Base-by-base conservation (phyloP, 495 filamentous ascomycete species). In the Penicillium lividum region DNA sequence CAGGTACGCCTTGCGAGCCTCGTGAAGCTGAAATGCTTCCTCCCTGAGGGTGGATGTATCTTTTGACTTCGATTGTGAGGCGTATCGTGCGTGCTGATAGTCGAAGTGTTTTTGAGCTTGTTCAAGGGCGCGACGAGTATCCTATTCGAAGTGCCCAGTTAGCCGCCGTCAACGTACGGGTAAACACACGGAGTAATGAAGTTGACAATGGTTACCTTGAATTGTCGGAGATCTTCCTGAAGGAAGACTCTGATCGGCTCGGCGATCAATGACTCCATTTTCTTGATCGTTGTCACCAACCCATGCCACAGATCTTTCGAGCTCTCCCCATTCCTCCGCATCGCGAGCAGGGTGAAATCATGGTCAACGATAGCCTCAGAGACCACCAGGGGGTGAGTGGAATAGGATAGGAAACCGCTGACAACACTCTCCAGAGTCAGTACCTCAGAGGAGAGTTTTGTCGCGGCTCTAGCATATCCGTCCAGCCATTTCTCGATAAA, bases 1-100 rank as follows among this genome's bases (percentile, higher is more conserved):
- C 25, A 97, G 80, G 66, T 98, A 98, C 16, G 86, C 85, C 71
- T 92, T 93, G 49, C 93, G 85, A 15, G 92, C 89, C 80, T 98
- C 95, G 61, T 96, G 94, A 36, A 98, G 86, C 70, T 94, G 88
- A 66, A 98, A 98, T 0, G 95, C 93, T 73, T 98, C 94, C 71
- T 98, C 94, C 48, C 95, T 80, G 52, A 98, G 77, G 0, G 91
- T 82, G 11, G 91, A 96, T 7, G 92, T 84, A 69, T 98, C 94
- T 73, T 97, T 98, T 3, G 91, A 88, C 74, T 96, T 98, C 31
- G 86, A 88, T 73, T 97, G 93, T 5, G 80, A 77, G 4, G 89
- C 80, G 67, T 95, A 97, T 45, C 92, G 83, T 31, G 91, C 82
- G 43, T 95, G 80, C 10, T 90, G 81, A 33, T 81, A 81, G 65